A percentile compares a stretch with the other conserved stretches of the same genome.
Evolutionary conservation across 2,329 filamentous ascomycete genomes (phyloP).

Genomic region (Microcyclospora tardicrescens): DNA sequence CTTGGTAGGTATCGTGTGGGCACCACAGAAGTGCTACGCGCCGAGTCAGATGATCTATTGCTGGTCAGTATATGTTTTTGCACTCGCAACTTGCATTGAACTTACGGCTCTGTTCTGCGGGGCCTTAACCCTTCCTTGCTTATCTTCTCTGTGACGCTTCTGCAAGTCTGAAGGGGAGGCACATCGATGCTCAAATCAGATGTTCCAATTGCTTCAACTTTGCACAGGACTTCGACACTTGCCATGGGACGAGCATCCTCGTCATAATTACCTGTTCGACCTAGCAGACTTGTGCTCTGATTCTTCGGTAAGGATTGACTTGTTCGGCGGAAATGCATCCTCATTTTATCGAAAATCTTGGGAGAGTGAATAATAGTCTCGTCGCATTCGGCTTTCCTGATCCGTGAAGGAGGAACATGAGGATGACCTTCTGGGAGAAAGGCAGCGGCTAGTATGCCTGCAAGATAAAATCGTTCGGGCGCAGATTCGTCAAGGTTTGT

Average conservation of each 20-base stretch:
- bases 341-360: slow-evolving; percentile 13
- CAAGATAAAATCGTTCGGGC: too few species aligned
- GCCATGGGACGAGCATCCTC: slow-evolving; percentile 23
- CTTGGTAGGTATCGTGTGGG: too few species aligned
- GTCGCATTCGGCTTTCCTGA: slow-evolving; percentile 4
- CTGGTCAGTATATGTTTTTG: background rate
- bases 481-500: too few species aligned
- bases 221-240: background rate
- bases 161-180: background rate
- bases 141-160: background rate
- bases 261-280: slow-evolving; percentile 19
- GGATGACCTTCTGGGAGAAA: slow-evolving; percentile 21
- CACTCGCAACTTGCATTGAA: background rate
- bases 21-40: too few species aligned
- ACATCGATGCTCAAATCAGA: background rate
- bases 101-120: background rate
- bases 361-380: slow-evolving; percentile 14
- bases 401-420: slow-evolving; percentile 11
- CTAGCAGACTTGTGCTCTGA: background rate
- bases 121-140: background rate
- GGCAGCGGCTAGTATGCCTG: slow-evolving; percentile 15
- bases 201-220: background rate
- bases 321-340: slow-evolving; percentile 9
- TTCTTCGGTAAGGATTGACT: slow-evolving; percentile 4
- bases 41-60: background rate